Conservation (phyloP, 768 basidiomycete species). For the Cantharellus anzutake region DNA sequence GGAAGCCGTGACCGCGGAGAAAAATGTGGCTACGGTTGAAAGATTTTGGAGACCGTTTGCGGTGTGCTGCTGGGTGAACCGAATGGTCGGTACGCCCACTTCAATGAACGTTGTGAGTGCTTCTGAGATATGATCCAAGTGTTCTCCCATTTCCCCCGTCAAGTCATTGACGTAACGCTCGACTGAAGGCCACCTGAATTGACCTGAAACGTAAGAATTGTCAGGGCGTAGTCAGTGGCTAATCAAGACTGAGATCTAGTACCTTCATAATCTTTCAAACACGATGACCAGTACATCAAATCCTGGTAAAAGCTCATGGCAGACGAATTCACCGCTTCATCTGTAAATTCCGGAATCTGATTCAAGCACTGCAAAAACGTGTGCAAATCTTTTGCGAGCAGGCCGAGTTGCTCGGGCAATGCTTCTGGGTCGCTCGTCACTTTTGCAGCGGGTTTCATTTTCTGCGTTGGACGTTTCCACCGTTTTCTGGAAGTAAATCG, state of each 20-base stretch:
- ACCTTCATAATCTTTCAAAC: slow-evolving; percentile 45
- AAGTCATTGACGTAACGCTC: slow-evolving; percentile 49
- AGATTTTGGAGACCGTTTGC: slow-evolving; percentile 5
- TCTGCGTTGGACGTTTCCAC: background rate
- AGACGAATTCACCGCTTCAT: slow-evolving; percentile 50
- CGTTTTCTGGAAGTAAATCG: background rate
- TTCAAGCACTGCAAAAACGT: slow-evolving; percentile 53
- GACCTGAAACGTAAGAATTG: slow-evolving; percentile 23
- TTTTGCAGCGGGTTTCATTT: background rate
- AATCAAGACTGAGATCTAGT: slow-evolving; percentile 6
- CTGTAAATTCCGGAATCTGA: slow-evolving; percentile 53
- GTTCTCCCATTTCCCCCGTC: slow-evolving; percentile 54
- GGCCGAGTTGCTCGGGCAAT: slow-evolving; percentile 45
- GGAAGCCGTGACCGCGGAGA: slow-evolving; percentile 1
- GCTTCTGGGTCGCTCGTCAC: slow-evolving; percentile 34
- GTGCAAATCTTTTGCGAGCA: slow-evolving; percentile 42
- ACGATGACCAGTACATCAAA: slow-evolving; percentile 62
- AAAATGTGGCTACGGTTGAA: slow-evolving; percentile 5
- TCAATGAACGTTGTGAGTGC: slow-evolving; percentile 59
- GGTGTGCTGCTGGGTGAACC: slow-evolving; percentile 12
- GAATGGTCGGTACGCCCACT: slow-evolving; percentile 60
- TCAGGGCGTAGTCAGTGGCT: too few species aligned
- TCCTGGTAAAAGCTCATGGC: slow-evolving; percentile 51
- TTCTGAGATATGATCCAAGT: slow-evolving; percentile 46
- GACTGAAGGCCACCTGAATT: slow-evolving; percentile 53